Base-by-base conservation (phyloP, 371 early-diverging fungal genomes). In the Umbelopsis sp. region DNA sequence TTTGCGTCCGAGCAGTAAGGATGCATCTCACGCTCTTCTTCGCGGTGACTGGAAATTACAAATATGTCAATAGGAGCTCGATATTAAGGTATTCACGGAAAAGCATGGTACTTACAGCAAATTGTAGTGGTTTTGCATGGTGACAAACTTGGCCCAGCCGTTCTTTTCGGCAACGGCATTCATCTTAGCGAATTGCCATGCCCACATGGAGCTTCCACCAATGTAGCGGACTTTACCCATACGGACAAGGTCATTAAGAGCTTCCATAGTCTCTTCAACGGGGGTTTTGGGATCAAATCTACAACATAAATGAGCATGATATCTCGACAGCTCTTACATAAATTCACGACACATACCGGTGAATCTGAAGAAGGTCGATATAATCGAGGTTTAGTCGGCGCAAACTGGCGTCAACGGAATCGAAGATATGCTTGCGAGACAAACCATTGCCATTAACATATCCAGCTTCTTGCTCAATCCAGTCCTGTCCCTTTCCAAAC, bases 361-460 rank as follows among this genome's bases (percentile, higher is more conserved):
- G 79, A 64, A 91, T 84, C 46, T 89, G 80, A 69, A 88, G 88
- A 52, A 92, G 75, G 68, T 91, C 90, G 29, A 91, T 75, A 67
- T 91, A 90, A 37, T 88, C 89, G 9, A 80, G 44, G 41, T 72
- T 78, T 44, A 86, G 69, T 18, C 89, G 75, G 57, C 78, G 52
- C 12, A 88, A 70, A 16, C 81, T 81, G 14, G 73, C 85, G 16
- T 87, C 84, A 1, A 85, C 78, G 38, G 83, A 74, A 65, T 84
- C 85, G 64, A 86, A 79, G 37, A 87, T 80, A 65, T 84, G 82
- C 68, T 86, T 86, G 44, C 87, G 77, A 35, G 83, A 78, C 20
- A 84, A 64, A 3, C 88, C 88, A 72, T 70, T 50, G 0, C 62
- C n/a, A 66, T 79, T 86, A 0, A 75, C 67, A 45, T 46, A 65